A percentile compares a stretch with the other conserved stretches of the same genome.
phyloP scores from a whole-genome alignment of 2,329 filamentous ascomycete species.

The Trichoderma gracile region DNA sequence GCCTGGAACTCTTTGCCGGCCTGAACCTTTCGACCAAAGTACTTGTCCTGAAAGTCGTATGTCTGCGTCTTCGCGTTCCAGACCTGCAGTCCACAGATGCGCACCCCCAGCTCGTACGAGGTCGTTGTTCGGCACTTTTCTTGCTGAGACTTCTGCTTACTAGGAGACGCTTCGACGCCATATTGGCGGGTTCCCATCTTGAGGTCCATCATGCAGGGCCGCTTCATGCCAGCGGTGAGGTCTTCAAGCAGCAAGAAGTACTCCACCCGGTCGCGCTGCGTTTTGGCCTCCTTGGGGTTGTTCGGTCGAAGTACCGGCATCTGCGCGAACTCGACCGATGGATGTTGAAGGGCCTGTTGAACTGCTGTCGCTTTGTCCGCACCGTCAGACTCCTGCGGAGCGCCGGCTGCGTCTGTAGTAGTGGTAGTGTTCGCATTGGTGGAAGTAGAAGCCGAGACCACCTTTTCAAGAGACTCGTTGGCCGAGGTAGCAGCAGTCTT shows the following conservation, averaged over 20 bases:
- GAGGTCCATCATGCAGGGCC: conserved; percentile 92
- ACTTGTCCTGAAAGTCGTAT: conserved; percentile 98
- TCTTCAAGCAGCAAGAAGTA: conserved; percentile 94
- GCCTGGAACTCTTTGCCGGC: conserved; percentile 86
- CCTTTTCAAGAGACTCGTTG: conserved; percentile 6
- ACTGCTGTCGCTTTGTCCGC: conserved; percentile 33
- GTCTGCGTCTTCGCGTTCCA: conserved; percentile 84
- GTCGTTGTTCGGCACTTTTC: conserved; percentile 92
- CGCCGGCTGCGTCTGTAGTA: no score
- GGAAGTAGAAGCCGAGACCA: not conserved
- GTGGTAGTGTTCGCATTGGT: not conserved
- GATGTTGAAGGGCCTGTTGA: conserved; percentile 43
- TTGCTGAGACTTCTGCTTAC: conserved; percentile 90
- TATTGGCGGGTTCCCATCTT: conserved; percentile 99
- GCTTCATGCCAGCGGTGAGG: conserved; percentile 92
- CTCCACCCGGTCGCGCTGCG: conserved; percentile 69
- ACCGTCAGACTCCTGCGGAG: conserved; percentile 38
- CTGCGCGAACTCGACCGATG: conserved; percentile 40
- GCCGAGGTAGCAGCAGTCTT: not conserved
- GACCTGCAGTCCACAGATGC: conserved; percentile 92
- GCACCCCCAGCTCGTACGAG: conserved; percentile 85
- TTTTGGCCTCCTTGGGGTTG: conserved; percentile 77
- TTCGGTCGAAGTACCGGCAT: conserved; percentile 57
- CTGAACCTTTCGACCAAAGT: conserved; percentile 86
- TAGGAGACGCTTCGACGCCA: conserved; percentile 84